Base-by-base conservation (phyloP, 1,139 yeast genomes). In the Hyphopichia fennica region DNA sequence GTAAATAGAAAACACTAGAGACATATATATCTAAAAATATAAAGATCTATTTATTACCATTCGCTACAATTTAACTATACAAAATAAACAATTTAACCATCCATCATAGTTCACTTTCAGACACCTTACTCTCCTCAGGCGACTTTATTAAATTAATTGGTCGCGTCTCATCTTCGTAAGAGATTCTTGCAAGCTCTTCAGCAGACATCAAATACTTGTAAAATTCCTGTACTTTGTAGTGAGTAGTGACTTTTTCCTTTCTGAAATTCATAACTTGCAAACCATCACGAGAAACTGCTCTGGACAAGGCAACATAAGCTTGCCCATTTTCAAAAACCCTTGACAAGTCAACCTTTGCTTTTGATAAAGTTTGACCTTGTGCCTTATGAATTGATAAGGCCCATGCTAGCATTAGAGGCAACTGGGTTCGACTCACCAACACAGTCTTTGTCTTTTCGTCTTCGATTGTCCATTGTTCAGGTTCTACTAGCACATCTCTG, bases 381-480 rank as follows among this genome's bases (percentile, higher is more conserved):
- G 97, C 84, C 63, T 93, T 93, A 60, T 93, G 99, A 39, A 93
- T 91, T 0, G 97, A 89, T 34, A 93, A 65, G 0, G 99, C 91
- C 97, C 98, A 93, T 0, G 99, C 96, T 15, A 91, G 68, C 53
- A 90, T 84, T 40, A 93, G 66, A 0, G 99, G 99, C 2, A 93
- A 58, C 56, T 89, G 96, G 6, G 53, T 58, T 43, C 71, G 53
- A 31, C 62, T 62, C 17, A 65, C 70, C 28, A 67, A 48, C 1
- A 62, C 58, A 9, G 52, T 51, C 41, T 57, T 62, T 32, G 40
- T 49, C 37, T 55, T 51, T 35, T 69, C 75, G 50, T 69, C 72
- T 53, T 72, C 77, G 7, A 70, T 60, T 1, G 63, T 62, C 72
- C 77, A 72, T 39, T 57, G 60, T 48, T 73, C 79, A 1, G 75